Percentiles rank a stretch among this genome's conserved stretches.
Conservation (phyloP, 148 eudicot genomes). For the Camellia lanceoleosa region DNA sequence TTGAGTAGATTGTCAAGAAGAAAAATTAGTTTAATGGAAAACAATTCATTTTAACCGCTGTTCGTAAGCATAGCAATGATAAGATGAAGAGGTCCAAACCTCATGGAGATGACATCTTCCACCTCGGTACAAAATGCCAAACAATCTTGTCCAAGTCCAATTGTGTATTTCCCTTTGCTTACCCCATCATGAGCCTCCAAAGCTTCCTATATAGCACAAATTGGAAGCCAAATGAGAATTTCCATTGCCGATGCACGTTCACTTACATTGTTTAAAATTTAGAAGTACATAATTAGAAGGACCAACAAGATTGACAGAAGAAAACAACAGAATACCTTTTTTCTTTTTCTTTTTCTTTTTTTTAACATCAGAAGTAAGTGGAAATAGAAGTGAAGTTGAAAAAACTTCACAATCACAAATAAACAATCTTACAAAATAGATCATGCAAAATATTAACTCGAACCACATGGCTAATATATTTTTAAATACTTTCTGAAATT, state of each 20-base stretch:
- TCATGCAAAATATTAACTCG: background rate
- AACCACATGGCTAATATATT: background rate
- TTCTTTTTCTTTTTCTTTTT: background rate
- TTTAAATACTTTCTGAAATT: background rate
- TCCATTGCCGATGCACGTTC: background rate
- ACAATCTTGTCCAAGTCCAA: slow-evolving; percentile 98
- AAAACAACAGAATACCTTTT: background rate
- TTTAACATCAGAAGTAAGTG: background rate
- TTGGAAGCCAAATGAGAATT: slow-evolving; percentile 1
- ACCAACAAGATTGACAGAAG: background rate
- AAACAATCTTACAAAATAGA: background rate
- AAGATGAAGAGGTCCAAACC: slow-evolving; percentile 34
- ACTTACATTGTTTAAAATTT: background rate
- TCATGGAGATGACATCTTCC: slow-evolving; percentile 99
- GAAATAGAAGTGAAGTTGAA: background rate
- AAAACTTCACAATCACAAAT: background rate
- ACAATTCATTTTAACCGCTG: background rate
- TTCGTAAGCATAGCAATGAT: background rate
- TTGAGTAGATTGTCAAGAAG: background rate
- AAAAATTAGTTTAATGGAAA: background rate
- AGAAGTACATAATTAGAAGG: background rate
- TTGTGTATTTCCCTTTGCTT: slow-evolving; percentile 97
- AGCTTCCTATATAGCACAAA: slow-evolving; percentile 50
- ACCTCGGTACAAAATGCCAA: slow-evolving; percentile 97
- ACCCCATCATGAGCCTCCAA: slow-evolving; percentile 94